These are phyloP conservation scores for Macaranga tanarius DNA, from an alignment of 441 rosid genomes.

Conservation along the genomic window DNA sequence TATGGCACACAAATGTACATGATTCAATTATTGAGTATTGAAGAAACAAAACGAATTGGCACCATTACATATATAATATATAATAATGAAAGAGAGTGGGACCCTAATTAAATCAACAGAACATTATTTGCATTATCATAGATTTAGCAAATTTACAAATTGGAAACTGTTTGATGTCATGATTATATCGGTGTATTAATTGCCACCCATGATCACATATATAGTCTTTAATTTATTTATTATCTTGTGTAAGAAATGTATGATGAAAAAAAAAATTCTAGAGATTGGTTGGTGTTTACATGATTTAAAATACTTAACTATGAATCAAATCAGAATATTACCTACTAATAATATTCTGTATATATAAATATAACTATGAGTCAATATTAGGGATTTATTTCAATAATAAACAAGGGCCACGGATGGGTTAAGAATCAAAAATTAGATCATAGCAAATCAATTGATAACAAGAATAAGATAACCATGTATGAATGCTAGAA, in stretches of 20 bases:
- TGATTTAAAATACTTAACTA: neutral
- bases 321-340: neutral
- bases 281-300: neutral
- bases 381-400: neutral
- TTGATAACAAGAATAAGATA: neutral
- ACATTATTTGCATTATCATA: slow-evolving; percentile 5
- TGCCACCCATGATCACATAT: neutral
- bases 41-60: slow-evolving; percentile 20
- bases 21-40: slow-evolving; percentile 36
- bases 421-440: neutral
- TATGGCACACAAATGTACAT: slow-evolving; percentile 5
- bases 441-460: neutral
- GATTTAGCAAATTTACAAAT: slow-evolving; percentile 3
- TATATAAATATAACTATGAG: neutral
- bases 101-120: slow-evolving; percentile 23
- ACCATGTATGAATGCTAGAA: no score
- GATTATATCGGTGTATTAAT: slow-evolving; percentile 3
- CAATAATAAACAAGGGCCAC: neutral
- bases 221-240: neutral
- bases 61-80: slow-evolving; percentile 6
- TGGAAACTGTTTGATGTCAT: slow-evolving; percentile 8
- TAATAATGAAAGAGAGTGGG: slow-evolving; percentile 27
- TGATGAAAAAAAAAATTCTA: no score
- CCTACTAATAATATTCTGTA: neutral
- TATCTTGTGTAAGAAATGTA: no score